Conservation (phyloP, 2,329 filamentous ascomycete genomes). For the Hyphodiscus sp. region DNA sequence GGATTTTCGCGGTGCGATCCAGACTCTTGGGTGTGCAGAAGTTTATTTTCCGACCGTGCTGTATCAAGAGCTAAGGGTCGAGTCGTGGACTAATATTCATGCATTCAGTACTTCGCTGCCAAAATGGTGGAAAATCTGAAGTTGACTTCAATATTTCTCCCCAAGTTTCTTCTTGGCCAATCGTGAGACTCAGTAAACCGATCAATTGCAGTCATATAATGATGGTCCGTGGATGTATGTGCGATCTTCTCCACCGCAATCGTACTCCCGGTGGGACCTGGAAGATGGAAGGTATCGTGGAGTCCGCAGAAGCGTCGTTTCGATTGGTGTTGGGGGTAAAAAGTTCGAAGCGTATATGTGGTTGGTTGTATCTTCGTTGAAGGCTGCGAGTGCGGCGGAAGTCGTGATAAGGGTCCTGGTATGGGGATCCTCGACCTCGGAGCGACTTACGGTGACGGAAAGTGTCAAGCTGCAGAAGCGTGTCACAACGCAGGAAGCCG, state of each 20-base stretch:
- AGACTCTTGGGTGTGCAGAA: conserved; percentile 12
- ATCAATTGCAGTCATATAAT: background rate
- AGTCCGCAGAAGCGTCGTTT: background rate
- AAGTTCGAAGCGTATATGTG: background rate
- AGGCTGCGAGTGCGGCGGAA: background rate
- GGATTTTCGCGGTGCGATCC: conserved; percentile 3
- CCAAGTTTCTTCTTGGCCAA: background rate
- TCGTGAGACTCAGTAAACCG: background rate
- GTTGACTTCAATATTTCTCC: background rate
- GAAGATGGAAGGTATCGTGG: background rate
- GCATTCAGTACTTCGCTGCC: conserved; percentile 1
- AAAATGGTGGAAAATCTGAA: background rate
- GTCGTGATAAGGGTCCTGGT: conserved; percentile 1
- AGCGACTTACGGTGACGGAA: conserved; percentile 9
- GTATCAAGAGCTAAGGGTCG: conserved; percentile 11
- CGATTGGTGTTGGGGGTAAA: background rate
- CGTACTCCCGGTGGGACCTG: background rate
- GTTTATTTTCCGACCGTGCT: conserved; percentile 18
- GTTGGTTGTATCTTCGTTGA: background rate
- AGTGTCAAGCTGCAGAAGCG: conserved; percentile 9
- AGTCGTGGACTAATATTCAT: conserved; percentile 2
- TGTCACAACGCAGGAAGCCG: conserved; percentile 8
- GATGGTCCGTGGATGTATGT: background rate
- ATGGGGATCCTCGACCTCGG: conserved; percentile 12
- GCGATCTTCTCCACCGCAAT: background rate